These are phyloP conservation scores for Pyricularia grisea DNA, from an alignment of 2,329 filamentous ascomycete species.

Conservation along the genomic window DNA sequence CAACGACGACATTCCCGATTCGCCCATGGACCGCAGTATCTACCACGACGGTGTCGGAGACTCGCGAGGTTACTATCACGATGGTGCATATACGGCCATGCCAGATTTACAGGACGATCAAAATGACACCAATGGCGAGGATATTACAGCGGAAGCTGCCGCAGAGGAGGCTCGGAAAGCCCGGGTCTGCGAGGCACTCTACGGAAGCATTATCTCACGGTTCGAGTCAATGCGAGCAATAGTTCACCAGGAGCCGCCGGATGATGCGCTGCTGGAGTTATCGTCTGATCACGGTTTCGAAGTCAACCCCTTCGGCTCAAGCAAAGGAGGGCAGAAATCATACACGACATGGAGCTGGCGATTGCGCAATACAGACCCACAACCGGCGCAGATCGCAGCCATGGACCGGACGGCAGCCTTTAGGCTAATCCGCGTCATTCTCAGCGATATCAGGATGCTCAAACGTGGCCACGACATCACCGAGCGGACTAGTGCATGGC, in stretches of 20 bases:
- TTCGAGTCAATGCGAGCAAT: conserved; percentile 56
- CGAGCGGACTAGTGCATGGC: conserved; percentile 67
- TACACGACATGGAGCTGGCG: conserved; percentile 43
- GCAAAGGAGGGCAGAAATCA: conserved; percentile 19
- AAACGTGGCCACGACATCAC: conserved; percentile 49
- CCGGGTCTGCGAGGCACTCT: conserved; percentile 56
- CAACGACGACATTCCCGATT: conserved; percentile 19
- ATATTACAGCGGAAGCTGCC: conserved; percentile 15
- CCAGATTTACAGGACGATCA: conserved; percentile 27
- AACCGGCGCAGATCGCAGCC: conserved; percentile 48
- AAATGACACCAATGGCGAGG: conserved; percentile 15
- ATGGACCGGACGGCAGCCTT: conserved; percentile 60
- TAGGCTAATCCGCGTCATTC: conserved; percentile 56
- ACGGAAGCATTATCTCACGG: conserved; percentile 51
- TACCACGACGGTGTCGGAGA: conserved; percentile 42
- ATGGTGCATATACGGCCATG: conserved; percentile 68
- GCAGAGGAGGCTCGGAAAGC: conserved; percentile 12
- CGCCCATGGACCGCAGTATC: conserved; percentile 27
- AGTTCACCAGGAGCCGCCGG: conserved; percentile 47
- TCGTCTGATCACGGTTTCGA: conserved; percentile 42
- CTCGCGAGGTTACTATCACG: conserved; percentile 57
- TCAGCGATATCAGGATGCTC: conserved; percentile 50
- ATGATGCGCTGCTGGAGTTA: conserved; percentile 42
- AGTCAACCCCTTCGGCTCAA: conserved; percentile 42
- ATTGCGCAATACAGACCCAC: conserved; percentile 43